Base-by-base conservation (phyloP, 129 eudicot species). In the Pittosporum tobira region DNA sequence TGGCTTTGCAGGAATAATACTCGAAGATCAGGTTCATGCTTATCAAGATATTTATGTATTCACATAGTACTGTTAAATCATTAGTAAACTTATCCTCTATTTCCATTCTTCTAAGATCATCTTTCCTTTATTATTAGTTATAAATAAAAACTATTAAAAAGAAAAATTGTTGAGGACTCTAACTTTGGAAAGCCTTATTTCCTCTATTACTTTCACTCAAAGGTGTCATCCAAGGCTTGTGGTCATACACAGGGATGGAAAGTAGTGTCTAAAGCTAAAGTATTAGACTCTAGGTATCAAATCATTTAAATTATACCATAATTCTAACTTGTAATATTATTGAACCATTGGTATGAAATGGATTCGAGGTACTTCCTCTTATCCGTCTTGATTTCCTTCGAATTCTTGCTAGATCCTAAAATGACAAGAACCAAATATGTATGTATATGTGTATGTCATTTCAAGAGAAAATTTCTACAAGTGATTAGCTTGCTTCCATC, bases 171-270 rank as follows among this genome's bases (percentile, higher is more conserved):
- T 47, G 40, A 14, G 36, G 43, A 50, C 37, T 19, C 31, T 40
- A 19, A 36, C 23, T 57, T 46, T 38, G 43, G 28, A 44, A 56
- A 58, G 48, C 63, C 55, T 7, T 21, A 53, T 67, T 72, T 70
- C 68, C 67, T 64, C 67, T 74, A 57, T 20, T 75, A 26, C 38
- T 62, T 20, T 59, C 23, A 46, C 71, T 56, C 58, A 21, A 62
- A 90, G 98, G 89, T 76, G 69, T 86, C 95, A 51, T 95, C 98
- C 26, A 90, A 90, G 78, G 98, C 98, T 73, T 90, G 98, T 70
- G 98, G 98, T 68, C 98, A 90, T 71, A 90, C 89, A 50, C 87
- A 68, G 52, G 98, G 98, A 59, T 75, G 98, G 59, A 83, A 80
- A 86, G 98, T 90, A 23, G 71, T 83, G 56, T 69, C 95, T 28